Evolutionary conservation across 78 protist genomes (phyloP).

Genomic region (Speleostelium caveatum): DNA sequence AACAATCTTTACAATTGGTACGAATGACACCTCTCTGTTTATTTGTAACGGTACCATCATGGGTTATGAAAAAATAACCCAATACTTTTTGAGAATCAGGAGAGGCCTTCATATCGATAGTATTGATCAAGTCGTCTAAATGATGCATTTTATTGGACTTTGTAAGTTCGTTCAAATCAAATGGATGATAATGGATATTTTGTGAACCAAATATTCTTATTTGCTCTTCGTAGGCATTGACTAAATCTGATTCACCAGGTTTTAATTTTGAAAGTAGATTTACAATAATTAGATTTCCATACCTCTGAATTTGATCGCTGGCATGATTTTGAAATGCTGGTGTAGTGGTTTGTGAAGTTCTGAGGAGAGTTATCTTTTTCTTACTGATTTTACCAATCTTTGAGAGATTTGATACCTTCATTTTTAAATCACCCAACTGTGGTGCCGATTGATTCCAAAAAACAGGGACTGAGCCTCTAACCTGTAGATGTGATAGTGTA

Average conservation of each 20-base stretch:
- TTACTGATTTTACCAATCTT: slow-evolving; percentile 59
- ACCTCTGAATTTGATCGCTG: slow-evolving; percentile 58
- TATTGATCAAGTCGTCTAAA: slow-evolving; percentile 30
- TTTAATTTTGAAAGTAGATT: slow-evolving; percentile 74
- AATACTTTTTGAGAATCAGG: background rate
- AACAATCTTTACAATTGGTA: slow-evolving; percentile 95
- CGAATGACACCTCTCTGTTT: slow-evolving; percentile 85
- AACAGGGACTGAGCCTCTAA: slow-evolving; percentile 90
- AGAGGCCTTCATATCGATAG: background rate
- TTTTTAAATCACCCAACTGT: slow-evolving; percentile 28
- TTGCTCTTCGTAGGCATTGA: slow-evolving; percentile 60
- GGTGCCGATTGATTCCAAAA: slow-evolving; percentile 92
- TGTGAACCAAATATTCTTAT: slow-evolving; percentile 1
- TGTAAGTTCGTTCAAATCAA: slow-evolving; percentile 72
- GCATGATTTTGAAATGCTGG: slow-evolving; percentile 87
- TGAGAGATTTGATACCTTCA: slow-evolving; percentile 35
- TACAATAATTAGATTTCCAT: slow-evolving; percentile 62
- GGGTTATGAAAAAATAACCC: slow-evolving; percentile 44
- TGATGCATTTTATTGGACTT: slow-evolving; percentile 65
- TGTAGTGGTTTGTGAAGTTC: slow-evolving; percentile 60
- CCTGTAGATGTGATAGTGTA: slow-evolving; percentile 32
- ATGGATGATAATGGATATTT: slow-evolving; percentile 44
- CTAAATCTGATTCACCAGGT: slow-evolving; percentile 36
- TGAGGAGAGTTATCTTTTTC: slow-evolving; percentile 29
- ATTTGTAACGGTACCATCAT: background rate